phyloP scores from a whole-genome alignment of 768 basidiomycete species.

The Candolleomyces efflorescens region DNA sequence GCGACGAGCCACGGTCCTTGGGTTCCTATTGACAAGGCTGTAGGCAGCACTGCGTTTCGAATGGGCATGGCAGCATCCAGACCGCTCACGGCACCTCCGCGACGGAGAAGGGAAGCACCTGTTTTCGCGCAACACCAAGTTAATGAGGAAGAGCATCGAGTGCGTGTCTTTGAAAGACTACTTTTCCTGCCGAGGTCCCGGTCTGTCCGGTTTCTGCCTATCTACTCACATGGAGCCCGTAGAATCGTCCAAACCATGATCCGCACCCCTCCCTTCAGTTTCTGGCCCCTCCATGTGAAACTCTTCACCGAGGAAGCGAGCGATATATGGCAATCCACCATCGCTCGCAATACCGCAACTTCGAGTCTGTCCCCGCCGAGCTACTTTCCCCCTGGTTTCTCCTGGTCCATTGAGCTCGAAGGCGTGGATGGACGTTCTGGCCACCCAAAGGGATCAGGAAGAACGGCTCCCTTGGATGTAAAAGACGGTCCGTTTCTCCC shows the following conservation, averaged over 20 bases:
- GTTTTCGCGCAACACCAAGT: slow-evolving; percentile 29
- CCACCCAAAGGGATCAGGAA: slow-evolving; percentile 41
- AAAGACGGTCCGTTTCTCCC: slow-evolving; percentile 44
- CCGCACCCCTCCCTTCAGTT: slow-evolving; percentile 58
- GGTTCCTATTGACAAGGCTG: not conserved
- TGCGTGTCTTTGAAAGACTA: slow-evolving; percentile 22
- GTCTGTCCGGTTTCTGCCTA: not conserved
- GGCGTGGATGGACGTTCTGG: slow-evolving; percentile 68
- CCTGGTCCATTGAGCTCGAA: slow-evolving; percentile 51
- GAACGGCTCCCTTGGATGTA: slow-evolving; percentile 51
- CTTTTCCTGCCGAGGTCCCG: not conserved
- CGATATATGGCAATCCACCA: slow-evolving; percentile 42
- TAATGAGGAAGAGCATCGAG: slow-evolving; percentile 44
- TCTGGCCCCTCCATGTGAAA: slow-evolving; percentile 72
- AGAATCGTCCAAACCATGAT: slow-evolving; percentile 66
- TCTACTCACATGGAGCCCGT: not conserved
- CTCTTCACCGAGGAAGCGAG: slow-evolving; percentile 65
- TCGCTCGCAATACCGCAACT: slow-evolving; percentile 1
- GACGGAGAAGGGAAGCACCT: slow-evolving; percentile 35
- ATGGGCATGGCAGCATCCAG: slow-evolving; percentile 85
- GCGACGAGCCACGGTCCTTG: slow-evolving; percentile 6
- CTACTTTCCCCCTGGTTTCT: slow-evolving; percentile 49
- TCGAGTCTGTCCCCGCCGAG: not conserved
- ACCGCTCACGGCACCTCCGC: slow-evolving; percentile 61
- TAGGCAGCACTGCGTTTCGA: slow-evolving; percentile 76